Evolutionary conservation across 2,329 filamentous ascomycete species (phyloP).

Genomic region (Diaporthe caulivora): DNA sequence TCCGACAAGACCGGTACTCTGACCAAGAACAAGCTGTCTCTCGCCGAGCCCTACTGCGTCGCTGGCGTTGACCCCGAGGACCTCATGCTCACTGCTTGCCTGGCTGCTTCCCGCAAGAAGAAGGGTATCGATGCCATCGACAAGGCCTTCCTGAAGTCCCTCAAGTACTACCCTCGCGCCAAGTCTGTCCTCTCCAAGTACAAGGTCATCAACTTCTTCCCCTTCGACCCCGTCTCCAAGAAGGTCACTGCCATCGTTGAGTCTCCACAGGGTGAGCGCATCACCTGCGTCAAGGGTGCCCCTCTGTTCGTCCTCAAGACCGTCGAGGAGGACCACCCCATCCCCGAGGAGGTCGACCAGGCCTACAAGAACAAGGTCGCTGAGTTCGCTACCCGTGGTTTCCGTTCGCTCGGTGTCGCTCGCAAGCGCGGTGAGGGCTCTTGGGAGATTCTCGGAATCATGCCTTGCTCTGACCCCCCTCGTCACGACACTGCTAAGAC

Average conservation of each 20-base stretch:
- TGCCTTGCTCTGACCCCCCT: constrained; percentile 93
- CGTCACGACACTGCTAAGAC: constrained; percentile 92
- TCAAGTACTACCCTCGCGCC: constrained; percentile 84
- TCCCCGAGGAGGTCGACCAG: constrained; percentile 81
- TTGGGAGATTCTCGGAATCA: constrained; percentile 95
- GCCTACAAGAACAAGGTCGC: constrained; percentile 94
- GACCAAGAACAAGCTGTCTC: constrained; percentile 93
- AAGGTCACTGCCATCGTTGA: constrained; percentile 89
- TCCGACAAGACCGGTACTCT: constrained; percentile 95
- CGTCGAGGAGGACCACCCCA: constrained; percentile 85
- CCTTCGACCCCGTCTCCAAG: constrained; percentile 94
- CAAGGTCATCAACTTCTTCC: constrained; percentile 85
- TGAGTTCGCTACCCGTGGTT: constrained; percentile 92
- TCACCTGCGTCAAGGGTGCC: constrained; percentile 91
- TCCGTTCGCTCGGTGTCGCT: constrained; percentile 93
- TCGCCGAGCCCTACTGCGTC: constrained; percentile 87
- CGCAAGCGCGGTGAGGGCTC: constrained; percentile 84
- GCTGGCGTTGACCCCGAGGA: constrained; percentile 86
- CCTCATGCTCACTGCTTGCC: constrained; percentile 91
- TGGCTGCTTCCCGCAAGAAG: constrained; percentile 93
- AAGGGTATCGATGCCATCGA: constrained; percentile 96
- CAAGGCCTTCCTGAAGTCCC: constrained; percentile 91
- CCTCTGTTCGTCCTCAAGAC: constrained; percentile 89
- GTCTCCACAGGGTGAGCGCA: constrained; percentile 85
- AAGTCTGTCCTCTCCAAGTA: constrained; percentile 86